Base-by-base conservation (phyloP, 306 rosid species). In the Quercus cerris region DNA sequence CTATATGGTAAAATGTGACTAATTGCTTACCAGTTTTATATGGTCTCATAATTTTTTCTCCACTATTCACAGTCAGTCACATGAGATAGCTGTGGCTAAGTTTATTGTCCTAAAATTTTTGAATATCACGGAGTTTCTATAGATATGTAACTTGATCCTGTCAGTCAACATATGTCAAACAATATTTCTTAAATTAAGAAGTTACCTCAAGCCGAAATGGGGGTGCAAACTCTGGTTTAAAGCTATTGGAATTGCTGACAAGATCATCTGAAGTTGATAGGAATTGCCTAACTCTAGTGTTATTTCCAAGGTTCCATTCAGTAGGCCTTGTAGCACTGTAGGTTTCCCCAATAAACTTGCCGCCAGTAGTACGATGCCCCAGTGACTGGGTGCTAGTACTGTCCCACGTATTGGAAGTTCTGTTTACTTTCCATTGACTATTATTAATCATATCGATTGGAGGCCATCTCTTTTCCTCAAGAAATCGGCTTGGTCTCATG, bases 401-500 rank as follows among this genome's bases (percentile, higher is more conserved):
- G 28, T 57, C 52, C 76, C 83, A 64, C 61, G 55, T 77, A 22
- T 73, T 75, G 22, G 74, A 4, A 14, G 51, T 20, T 20, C 79
- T 81, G 58, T 83, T 80, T 19, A 56, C 74, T 66, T 75, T 84
- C 88, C 84, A 81, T 18, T 51, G 79, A 27, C 55, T 71, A 35
- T 46, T 84, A 23, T 46, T 84, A 23, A 77, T 62, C 75, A 46
- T 79, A n/a, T 87, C 80, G 5, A 67, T 76, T 15, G 89, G 89
- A 70, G 88, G 91, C 90, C 88, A 83, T 56, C 52, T 87, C 84
- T 84, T 87, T 75, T 81, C 85, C 78, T 87, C 90, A 35, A 77
- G 86, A 79, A 91, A 86, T 31, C 81, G 83, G 82, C 88, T 86
- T 58, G 90, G 90, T 86, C 85, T 84, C 76, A 88, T 86, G 14